Conservation (phyloP, 2,329 filamentous ascomycete genomes). For the Sporothrix pallida region DNA sequence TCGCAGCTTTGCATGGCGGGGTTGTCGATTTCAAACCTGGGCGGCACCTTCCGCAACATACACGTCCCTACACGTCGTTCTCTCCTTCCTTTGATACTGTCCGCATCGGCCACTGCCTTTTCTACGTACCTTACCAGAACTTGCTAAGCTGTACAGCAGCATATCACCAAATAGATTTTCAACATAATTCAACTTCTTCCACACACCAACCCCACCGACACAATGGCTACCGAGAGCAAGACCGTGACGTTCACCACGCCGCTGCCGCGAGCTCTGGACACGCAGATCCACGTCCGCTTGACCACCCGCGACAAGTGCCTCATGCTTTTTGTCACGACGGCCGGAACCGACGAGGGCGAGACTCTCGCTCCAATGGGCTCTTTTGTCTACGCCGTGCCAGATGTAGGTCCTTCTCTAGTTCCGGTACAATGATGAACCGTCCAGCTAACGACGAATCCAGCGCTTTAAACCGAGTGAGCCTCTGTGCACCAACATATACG, state of each 20-base stretch:
- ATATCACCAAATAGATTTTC: not conserved
- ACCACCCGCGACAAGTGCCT: conserved; percentile 63
- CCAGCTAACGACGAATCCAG: conserved; percentile 43
- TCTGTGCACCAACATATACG: conserved; percentile 79
- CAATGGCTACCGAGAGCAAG: conserved; percentile 28
- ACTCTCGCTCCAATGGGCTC: conserved; percentile 72
- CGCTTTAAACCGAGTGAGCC: conserved; percentile 64
- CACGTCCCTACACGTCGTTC: not conserved
- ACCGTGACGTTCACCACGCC: conserved; percentile 61
- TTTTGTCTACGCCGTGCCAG: conserved; percentile 91
- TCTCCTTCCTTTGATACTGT: not conserved
- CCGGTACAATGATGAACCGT: not conserved
- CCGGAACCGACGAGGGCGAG: conserved; percentile 49
- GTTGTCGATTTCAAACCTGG: not conserved
- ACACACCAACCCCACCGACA: not conserved
- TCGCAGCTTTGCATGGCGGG: conserved; percentile 18
- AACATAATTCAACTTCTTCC: not conserved
- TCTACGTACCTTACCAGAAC: not conserved
- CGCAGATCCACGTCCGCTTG: conserved; percentile 65
- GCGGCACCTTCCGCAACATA: conserved; percentile 18
- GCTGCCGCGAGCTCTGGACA: conserved; percentile 64
- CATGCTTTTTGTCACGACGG: conserved; percentile 66
- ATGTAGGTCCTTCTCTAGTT: conserved; percentile 61
- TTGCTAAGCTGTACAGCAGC: not conserved
- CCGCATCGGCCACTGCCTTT: not conserved